Evolutionary conservation across 1,139 yeast genomes (phyloP).

Genomic region (Pichia sp.): DNA sequence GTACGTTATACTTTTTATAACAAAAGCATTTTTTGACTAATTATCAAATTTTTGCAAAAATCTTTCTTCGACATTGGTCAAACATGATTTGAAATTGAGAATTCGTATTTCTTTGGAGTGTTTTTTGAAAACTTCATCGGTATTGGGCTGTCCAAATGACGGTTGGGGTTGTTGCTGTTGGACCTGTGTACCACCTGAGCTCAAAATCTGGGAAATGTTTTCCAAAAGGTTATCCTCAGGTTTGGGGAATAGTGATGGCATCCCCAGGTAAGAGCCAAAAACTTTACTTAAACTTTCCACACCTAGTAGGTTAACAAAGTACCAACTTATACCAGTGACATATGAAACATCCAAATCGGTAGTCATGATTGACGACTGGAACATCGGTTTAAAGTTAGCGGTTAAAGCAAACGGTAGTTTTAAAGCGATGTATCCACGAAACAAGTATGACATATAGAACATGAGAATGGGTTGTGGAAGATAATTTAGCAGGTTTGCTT

Average conservation of each 20-base stretch:
- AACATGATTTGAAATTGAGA: slow-evolving; percentile 31
- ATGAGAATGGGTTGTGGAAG: slow-evolving; percentile 89
- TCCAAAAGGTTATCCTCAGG: slow-evolving; percentile 12
- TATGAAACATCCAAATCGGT: slow-evolving; percentile 84
- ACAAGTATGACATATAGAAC: slow-evolving; percentile 95
- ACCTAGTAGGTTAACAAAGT: slow-evolving; percentile 84
- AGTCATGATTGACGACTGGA: slow-evolving; percentile 84
- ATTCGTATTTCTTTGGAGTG: slow-evolving; percentile 60
- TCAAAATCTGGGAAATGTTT: slow-evolving; percentile 9
- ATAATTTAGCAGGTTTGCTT: slow-evolving; percentile 75
- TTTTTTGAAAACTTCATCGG: slow-evolving; percentile 56
- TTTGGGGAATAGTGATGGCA: neutral
- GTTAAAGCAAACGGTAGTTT: slow-evolving; percentile 81
- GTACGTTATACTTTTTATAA: neutral
- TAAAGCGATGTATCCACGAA: slow-evolving; percentile 87
- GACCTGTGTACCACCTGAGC: slow-evolving; percentile 30
- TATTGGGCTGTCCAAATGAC: slow-evolving; percentile 30
- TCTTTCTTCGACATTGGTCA: slow-evolving; percentile 64
- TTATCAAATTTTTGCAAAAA: slow-evolving; percentile 19
- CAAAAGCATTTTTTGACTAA: neutral
- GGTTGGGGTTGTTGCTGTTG: slow-evolving; percentile 33
- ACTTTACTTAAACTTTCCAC: slow-evolving; percentile 55
- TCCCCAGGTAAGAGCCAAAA: slow-evolving; percentile 5
- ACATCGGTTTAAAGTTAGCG: slow-evolving; percentile 82
- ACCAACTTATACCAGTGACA: slow-evolving; percentile 98